Conservation (phyloP, 306 rosid species). For the Hylodesmum podocarpum region DNA sequence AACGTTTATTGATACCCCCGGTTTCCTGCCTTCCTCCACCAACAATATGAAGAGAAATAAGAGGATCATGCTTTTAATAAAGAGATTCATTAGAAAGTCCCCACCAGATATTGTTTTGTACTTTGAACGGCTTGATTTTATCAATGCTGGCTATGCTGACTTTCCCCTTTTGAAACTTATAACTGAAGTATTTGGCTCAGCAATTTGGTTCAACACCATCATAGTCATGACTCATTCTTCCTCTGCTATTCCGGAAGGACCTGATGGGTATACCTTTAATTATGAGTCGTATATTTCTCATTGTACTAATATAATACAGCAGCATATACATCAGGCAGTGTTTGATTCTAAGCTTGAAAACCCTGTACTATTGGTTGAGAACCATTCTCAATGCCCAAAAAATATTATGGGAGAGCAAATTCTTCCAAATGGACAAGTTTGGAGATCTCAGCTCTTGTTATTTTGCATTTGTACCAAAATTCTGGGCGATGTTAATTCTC, state of each 20-base stretch:
- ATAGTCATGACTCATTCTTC: conserved; percentile 91
- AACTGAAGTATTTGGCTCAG: conserved; percentile 81
- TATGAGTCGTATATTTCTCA: conserved; percentile 68
- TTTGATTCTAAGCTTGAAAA: conserved; percentile 83
- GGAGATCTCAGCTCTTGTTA: conserved; percentile 84
- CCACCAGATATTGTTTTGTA: conserved; percentile 94
- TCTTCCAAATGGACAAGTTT: conserved; percentile 95
- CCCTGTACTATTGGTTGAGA: conserved; percentile 89
- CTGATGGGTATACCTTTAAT: conserved; percentile 59
- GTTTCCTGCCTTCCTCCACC: conserved; percentile 65
- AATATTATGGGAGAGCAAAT: conserved; percentile 75
- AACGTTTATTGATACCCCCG: conserved; percentile 89
- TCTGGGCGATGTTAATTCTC: conserved; percentile 74
- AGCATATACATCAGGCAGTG: conserved; percentile 78
- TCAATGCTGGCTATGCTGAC: conserved; percentile 49
- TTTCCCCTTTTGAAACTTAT: conserved; percentile 65
- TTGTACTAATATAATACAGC: conserved; percentile 64
- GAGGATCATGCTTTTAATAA: conserved; percentile 74
- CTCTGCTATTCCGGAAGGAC: conserved; percentile 81
- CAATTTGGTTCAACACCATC: conserved; percentile 93
- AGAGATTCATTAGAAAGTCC: conserved; percentile 73
- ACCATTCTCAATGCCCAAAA: conserved; percentile 79
- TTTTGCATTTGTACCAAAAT: conserved; percentile 82
- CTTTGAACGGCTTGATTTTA: conserved; percentile 83
- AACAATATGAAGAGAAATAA: conserved; percentile 71